Evolutionary conservation across 1,284 basidiomycete species (phyloP).

Genomic region (Earliella scabrosa): DNA sequence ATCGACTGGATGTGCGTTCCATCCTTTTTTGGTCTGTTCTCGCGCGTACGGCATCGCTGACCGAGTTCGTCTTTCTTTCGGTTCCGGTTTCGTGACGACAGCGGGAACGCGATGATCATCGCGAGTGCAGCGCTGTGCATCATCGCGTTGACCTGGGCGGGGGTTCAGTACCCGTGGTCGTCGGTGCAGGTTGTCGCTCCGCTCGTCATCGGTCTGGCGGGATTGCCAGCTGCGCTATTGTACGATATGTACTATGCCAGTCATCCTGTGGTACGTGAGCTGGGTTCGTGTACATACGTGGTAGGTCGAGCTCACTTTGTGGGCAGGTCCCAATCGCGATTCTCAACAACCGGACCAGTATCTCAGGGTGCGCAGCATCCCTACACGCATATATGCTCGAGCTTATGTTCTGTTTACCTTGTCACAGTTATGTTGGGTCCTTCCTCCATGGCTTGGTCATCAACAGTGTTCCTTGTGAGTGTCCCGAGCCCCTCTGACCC

Average conservation of each 20-base stretch:
- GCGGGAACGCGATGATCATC: slow-evolving; percentile 23
- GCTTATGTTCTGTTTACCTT: neutral
- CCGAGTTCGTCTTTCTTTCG: slow-evolving; percentile 26
- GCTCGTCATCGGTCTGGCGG: slow-evolving; percentile 22
- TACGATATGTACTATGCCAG: slow-evolving; percentile 30
- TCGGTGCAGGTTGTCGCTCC: slow-evolving; percentile 25
- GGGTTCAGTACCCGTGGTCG: slow-evolving; percentile 22
- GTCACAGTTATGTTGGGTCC: slow-evolving; percentile 27
- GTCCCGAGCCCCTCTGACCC: neutral
- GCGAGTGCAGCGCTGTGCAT: slow-evolving; percentile 18
- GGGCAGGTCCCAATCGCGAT: slow-evolving; percentile 34
- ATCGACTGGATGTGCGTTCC: slow-evolving; percentile 38
- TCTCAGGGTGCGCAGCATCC: slow-evolving; percentile 29
- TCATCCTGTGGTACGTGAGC: slow-evolving; percentile 20
- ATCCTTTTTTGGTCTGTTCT: neutral
- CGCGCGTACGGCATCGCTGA: neutral
- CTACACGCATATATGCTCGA: neutral
- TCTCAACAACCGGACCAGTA: slow-evolving; percentile 35
- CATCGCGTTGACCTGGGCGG: slow-evolving; percentile 27
- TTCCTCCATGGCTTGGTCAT: slow-evolving; percentile 37
- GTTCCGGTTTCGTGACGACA: slow-evolving; percentile 22
- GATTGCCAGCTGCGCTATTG: slow-evolving; percentile 27
- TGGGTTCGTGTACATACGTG: slow-evolving; percentile 30
- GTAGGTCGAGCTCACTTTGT: too few relatives aligned
- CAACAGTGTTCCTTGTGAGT: slow-evolving; percentile 32